These are phyloP conservation scores for Heterococcus sp. DNA, from an alignment of 108 stramenopile species.

Conservation along the genomic window DNA sequence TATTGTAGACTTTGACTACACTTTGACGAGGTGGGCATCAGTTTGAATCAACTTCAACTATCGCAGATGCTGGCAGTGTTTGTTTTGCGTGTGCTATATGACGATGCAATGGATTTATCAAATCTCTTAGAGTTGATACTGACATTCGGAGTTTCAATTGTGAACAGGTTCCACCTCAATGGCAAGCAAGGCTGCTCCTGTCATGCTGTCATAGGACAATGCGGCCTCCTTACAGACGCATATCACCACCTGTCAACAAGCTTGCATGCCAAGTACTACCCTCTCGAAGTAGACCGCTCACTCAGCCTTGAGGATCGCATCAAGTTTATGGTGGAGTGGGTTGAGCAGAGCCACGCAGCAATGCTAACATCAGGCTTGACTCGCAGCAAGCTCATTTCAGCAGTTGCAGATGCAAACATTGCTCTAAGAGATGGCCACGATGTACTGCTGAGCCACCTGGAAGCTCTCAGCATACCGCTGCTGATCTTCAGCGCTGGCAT, in stretches of 20 bases:
- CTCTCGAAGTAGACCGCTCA: conserved; percentile 18
- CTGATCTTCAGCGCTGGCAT: conserved; percentile 42
- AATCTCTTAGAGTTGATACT: neutral
- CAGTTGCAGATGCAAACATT: conserved; percentile 18
- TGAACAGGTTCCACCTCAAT: neutral
- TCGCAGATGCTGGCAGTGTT: neutral
- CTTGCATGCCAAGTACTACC: neutral
- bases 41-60: neutral
- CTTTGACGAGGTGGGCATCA: neutral
- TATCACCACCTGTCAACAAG: neutral
- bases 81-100: neutral
- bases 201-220: neutral
- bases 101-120: neutral
- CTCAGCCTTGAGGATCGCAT: conserved; percentile 10
- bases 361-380: neutral
- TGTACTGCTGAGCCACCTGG: conserved; percentile 6
- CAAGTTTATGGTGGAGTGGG: conserved; percentile 39
- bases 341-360: conserved; percentile 12
- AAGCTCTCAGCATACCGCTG: conserved; percentile 12
- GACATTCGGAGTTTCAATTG: neutral
- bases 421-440: conserved; percentile 15
- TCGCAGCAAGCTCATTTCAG: neutral
- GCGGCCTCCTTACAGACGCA: neutral
- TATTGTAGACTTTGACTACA: neutral
- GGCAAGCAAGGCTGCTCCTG: neutral